Evolutionary conservation across 2,329 filamentous ascomycete species (phyloP).

Genomic region (Tolypocladium ovalisporum): DNA sequence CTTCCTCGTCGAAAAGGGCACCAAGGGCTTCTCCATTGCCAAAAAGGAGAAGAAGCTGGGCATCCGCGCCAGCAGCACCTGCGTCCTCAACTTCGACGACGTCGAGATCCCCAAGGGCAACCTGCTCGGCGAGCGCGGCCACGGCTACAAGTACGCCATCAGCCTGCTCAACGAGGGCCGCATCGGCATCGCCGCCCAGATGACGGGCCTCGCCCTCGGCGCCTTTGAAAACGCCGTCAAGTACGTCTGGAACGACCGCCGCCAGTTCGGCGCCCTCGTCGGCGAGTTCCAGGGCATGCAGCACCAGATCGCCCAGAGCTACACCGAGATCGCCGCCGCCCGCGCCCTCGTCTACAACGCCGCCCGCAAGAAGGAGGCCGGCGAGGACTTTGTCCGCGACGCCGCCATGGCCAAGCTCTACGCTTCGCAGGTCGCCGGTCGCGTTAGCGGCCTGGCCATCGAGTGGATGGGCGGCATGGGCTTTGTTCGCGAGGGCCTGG

Average conservation of each 20-base stretch:
- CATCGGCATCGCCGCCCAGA: slow-evolving; percentile 96
- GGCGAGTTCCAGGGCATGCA: slow-evolving; percentile 99
- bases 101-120: slow-evolving; percentile 83
- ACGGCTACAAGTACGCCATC: slow-evolving; percentile 98
- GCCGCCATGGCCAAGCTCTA: slow-evolving; percentile 98
- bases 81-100: slow-evolving; percentile 95
- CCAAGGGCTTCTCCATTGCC: slow-evolving; percentile 81
- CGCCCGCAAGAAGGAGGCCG: slow-evolving; percentile 93
- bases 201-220: slow-evolving; percentile 92
- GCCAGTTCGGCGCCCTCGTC: slow-evolving; percentile 87
- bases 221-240: slow-evolving; percentile 87
- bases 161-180: slow-evolving; percentile 87
- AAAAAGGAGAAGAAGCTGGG: slow-evolving; percentile 99
- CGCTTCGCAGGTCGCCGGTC: slow-evolving; percentile 82
- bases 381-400: slow-evolving; percentile 87
- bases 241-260: slow-evolving; percentile 97
- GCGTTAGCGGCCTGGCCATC: slow-evolving; percentile 73
- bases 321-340: slow-evolving; percentile 85
- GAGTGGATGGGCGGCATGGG: slow-evolving; percentile 99
- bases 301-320: slow-evolving; percentile 94
- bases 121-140: slow-evolving; percentile 75
- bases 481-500: slow-evolving; percentile 89
- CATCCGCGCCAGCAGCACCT: slow-evolving; percentile 91
- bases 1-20: slow-evolving; percentile 86
- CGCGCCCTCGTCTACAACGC: slow-evolving; percentile 92